Evolutionary conservation across 1,284 basidiomycete genomes (phyloP), one percentile per base, ranked within the genome.

Genomic region (Anthracocystis setariae): DNA sequence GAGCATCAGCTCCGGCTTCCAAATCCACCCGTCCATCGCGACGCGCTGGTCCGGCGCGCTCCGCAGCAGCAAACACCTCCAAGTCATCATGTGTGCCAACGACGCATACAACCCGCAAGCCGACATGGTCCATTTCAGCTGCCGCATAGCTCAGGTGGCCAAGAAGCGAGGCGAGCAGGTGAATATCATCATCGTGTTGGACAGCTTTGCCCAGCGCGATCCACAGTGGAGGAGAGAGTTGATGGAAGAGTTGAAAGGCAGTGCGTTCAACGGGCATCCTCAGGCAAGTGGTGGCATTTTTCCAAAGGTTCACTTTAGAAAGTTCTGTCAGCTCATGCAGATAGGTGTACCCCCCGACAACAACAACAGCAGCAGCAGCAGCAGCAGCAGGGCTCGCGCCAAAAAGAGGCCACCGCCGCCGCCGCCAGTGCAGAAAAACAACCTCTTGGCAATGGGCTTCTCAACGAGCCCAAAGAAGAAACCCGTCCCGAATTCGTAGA

Each of bases 51-150:
- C 65, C 0, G 74, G 76, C 29, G 62, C 74, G 13, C 35, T 76
- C 24, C n/a, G n/a, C n/a, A 60, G 65, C 35, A 71, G 71, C 32
- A 78, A 74, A 33, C 43, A 72, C 17, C 46, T 78, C 0, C 67
- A 78, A 35, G 71, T 71, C 8, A 71, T 78, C 42, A 76, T 78
- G 74, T 76, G 74, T 32, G 74, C 74, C 27, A 78, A 78, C 20
- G 56, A 62, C 17, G 76, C 68, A 9, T 78, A 76, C 48, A 62
- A 56, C 3, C 25, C 37, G 5, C n/a, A n/a, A n/a, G n/a, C n/a
- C n/a, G 66, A 58, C 0, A 10, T 58, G 25, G 50, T 57, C 23
- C 53, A 74, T 44, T 74, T 74, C 50, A 55, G 58, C 39, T 74
- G 76, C 46, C 33, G 76, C 1, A 72, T 72, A 9, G 68, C 68